A percentile compares a stretch with the other conserved stretches of the same genome.
Conservation (phyloP, 2,329 filamentous ascomycete species). For the Calonectria hawksworthii region DNA sequence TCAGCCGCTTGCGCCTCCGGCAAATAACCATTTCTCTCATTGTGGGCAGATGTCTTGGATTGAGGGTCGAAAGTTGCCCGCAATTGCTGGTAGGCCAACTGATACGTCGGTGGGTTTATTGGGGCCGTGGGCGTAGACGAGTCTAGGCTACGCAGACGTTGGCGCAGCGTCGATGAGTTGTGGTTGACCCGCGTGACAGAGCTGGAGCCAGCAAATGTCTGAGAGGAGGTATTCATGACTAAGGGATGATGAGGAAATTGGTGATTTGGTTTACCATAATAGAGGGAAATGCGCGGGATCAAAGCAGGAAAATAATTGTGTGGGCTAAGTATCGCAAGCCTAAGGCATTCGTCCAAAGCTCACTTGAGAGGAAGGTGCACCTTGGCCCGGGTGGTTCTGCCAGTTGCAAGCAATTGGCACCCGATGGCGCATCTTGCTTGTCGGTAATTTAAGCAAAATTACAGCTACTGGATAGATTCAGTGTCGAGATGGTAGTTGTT, state of each 20-base stretch:
- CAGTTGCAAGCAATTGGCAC: not conserved
- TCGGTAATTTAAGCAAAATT: not conserved
- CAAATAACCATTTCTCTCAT: not conserved
- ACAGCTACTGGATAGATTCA: not conserved
- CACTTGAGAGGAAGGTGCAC: not conserved
- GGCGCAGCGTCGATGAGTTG: constrained; percentile 43
- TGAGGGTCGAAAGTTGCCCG: constrained; percentile 37
- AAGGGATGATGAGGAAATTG: not conserved
- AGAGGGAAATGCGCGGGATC: not conserved
- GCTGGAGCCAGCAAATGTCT: constrained; percentile 13
- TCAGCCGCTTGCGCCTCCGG: not conserved
- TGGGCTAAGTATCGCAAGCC: not conserved
- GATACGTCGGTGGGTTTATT: constrained; percentile 8
- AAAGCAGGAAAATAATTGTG: not conserved
- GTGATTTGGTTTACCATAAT: not conserved
- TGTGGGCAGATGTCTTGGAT: not conserved
- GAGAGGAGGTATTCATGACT: not conserved
- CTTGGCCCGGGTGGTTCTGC: not conserved
- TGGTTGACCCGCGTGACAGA: constrained; percentile 23
- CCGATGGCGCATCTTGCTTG: not conserved
- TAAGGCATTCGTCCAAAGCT: not conserved
- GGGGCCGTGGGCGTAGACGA: constrained; percentile 21
- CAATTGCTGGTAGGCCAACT: constrained; percentile 43
- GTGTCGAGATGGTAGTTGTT: not conserved
- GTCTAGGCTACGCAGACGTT: constrained; percentile 46